Base-by-base conservation (phyloP, 2,329 filamentous ascomycete genomes). In the Ampelomyces quisqualis region DNA sequence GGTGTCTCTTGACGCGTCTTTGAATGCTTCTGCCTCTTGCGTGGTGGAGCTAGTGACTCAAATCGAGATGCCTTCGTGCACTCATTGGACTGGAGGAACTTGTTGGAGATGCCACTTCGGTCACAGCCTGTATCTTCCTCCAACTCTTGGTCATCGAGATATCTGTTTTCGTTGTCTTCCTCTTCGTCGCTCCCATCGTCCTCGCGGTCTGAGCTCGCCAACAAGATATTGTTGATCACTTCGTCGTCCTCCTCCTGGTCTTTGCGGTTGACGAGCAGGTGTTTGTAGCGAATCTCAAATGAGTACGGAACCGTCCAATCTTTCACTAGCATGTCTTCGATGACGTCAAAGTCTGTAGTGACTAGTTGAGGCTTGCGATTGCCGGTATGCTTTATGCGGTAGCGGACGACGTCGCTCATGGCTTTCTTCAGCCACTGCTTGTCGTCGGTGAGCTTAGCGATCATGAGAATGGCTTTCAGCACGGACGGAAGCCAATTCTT, bases 341-440 rank as follows among this genome's bases (percentile, higher is more conserved):
- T 58, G 17, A 65, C 51, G 40, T 64, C 61, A 9, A 65, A 63
- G 33, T 65, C 61, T 0, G 62, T 62, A 1, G 54, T 63, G 3
- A 59, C 59, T 0, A 66, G 45, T 43, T 66, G 60, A 4, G 58
- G 61, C 44, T 64, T 65, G 7, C 58, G 53, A 26, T 64, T 62
- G 1, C 60, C 58, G 0, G 61, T 66, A 30, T 62, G 39, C 41
- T 56, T 58, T 37, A 60, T 64, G 2, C 61, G 57, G 34, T 64
- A 59, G 4, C 51, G 47, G 7, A 66, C 61, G 0, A 64, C 51
- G 7, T 60, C 52, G 3, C 44, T 43, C 52, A 64, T 64, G 0
- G 54, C 49, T 8, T 58, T 55, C 32, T 50, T 53, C 11, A 66
- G 26, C 45, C 44, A 51, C 7, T 24, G 28, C 28, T 57, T 60